Base-by-base conservation (phyloP, 2,329 filamentous ascomycete genomes). In the Colletotrichum cuscutae region DNA sequence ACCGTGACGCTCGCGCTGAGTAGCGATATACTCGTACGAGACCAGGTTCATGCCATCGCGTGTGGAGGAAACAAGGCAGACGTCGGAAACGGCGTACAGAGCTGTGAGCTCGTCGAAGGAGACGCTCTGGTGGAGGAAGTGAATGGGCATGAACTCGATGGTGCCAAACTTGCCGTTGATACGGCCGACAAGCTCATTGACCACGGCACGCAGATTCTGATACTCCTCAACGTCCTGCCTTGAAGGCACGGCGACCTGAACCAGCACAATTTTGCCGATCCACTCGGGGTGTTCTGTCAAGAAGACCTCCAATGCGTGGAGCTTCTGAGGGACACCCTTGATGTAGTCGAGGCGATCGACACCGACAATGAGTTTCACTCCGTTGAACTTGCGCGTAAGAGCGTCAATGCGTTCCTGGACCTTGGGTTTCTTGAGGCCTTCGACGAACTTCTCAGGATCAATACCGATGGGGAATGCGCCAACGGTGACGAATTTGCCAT, bases 21-120 rank as follows among this genome's bases (percentile, higher is more conserved):
- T 95, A 28, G 96, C 96, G 76, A 99, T 98, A 85, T 98, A 99
- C 83, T 99, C 96, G 84, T 98, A 98, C 0, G 95, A 97, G 37
- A 98, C 97, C 35, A 99, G 88, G 82, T 99, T 99, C 97, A 99
- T 99, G 79, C 97, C 97, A 81, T 99, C 97, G 62, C 97, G 93
- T n/a, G 94, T 98, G 3, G 94, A 98, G 9, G 94, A 97, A 49
- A 97, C 96, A 15, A 98, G 89, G 81, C 95, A 98, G 57, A 95
- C 94, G 80, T 98, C 97, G 4, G 95, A 97, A 26, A 97, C 93
- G 19, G 95, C 94, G 81, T 98, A 98, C 9, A 98, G 89, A 0
- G 95, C 95, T 62, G 97, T 95, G 46, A 99, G 90, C 84, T 98
- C 97, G 77, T 98, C 95, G 77, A 98, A 98, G 61, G 91, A 91